A percentile compares a stretch with the other conserved stretches of the same genome.
These are phyloP conservation scores for Nepenthes mirabilis DNA, from an alignment of 148 eudicot genomes.

Conservation along the genomic window DNA sequence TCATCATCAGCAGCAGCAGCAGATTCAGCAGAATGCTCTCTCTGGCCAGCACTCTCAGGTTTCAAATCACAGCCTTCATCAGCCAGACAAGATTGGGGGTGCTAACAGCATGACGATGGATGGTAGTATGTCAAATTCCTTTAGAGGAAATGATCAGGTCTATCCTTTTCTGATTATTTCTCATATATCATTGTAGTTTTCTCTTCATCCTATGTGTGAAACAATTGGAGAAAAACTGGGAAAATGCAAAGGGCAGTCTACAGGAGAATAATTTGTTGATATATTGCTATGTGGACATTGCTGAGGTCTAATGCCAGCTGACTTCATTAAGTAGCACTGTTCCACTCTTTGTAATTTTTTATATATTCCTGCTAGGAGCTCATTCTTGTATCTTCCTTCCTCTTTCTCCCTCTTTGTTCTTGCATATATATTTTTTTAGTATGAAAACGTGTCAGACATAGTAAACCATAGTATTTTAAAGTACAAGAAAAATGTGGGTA, in stretches of 20 bases:
- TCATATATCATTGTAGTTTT: neutral
- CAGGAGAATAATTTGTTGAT: too few relatives aligned
- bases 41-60: constrained; percentile 45
- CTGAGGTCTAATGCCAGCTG: too few relatives aligned
- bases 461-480: too few relatives aligned
- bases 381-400: too few relatives aligned
- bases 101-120: constrained; percentile 48
- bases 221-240: neutral
- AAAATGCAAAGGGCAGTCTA: neutral
- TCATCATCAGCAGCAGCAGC: constrained; percentile 32
- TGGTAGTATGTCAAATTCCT: constrained; percentile 61
- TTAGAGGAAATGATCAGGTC: constrained; percentile 85
- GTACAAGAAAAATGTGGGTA: too few relatives aligned
- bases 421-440: too few relatives aligned
- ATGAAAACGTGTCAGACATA: too few relatives aligned
- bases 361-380: too few relatives aligned
- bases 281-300: too few relatives aligned
- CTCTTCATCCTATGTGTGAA: neutral
- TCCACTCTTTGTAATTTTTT: too few relatives aligned
- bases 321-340: too few relatives aligned
- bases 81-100: constrained; percentile 45
- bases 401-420: too few relatives aligned
- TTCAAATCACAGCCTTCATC: constrained; percentile 36
- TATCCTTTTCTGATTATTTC: constrained; percentile 10
- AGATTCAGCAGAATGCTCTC: constrained; percentile 45